Base-by-base conservation (phyloP, 805 yeast species). In the Middelhovenomyces tepae region DNA sequence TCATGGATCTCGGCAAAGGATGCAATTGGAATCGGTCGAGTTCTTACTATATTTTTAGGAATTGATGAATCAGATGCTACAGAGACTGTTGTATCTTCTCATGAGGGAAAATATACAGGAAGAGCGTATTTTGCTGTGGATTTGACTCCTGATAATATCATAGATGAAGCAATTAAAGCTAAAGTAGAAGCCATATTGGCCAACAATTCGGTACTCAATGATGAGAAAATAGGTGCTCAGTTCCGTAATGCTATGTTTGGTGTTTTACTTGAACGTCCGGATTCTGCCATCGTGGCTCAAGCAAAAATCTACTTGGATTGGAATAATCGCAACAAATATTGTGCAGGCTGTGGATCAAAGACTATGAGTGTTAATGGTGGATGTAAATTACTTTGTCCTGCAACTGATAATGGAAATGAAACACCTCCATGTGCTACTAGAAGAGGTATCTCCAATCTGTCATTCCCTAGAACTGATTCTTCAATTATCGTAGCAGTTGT, bases 381-480 rank as follows among this genome's bases (percentile, higher is more conserved):
- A 24, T 57, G 46, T 50, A 72, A 51, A 47, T 57, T 39, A 36
- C 50, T 32, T 27, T 65, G 58, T 44, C 72, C 53, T 22, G 52
- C 52, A n/a, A 43, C 43, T 7, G 53, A 51, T 23, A 30, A 25
- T 7, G 58, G 55, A 13, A 40, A 24, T 11, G 44, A 34, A 17
- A 31, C 37, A 21, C 39, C 37, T 3, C 27, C 32, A 20, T 64
- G 69, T 36, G 58, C 59, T 7, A 57, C 68, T 2, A 46, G 60
- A 7, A 56, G 59, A 10, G 46, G 37, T 7, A 79, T 84, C 15
- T 75, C 83, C 28, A 87, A 89, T 51, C 75, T 83, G 14, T 73
- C 85, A 14, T 89, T 84, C 63, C 98, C 98, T 10, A 65, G 98
- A 35, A 82, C 95, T 0, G 98, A 89, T 54, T 79, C 93, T 5